A percentile compares a stretch with the other conserved stretches of the same genome.
Conservation (phyloP, 495 filamentous ascomycete genomes). For the Aspergillus cavernicola region DNA sequence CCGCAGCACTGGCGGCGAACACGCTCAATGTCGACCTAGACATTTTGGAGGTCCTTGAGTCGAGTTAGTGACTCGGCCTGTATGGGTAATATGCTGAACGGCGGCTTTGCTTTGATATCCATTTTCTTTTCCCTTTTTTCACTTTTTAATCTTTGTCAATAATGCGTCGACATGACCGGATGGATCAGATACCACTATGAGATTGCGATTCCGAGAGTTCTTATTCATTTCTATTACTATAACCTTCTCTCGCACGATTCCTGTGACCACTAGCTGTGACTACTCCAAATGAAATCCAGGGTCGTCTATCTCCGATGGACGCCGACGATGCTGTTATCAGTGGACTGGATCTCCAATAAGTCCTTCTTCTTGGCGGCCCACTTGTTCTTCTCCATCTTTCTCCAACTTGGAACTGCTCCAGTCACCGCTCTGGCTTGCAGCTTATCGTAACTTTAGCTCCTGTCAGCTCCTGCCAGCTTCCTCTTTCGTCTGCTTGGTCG, state of each 20-base stretch:
- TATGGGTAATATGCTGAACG: not conserved
- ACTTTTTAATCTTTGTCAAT: not conserved
- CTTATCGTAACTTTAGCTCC: conserved; percentile 4
- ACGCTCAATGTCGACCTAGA: conserved; percentile 41
- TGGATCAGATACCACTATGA: conserved; percentile 11
- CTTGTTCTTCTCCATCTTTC: not conserved
- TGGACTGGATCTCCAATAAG: no score
- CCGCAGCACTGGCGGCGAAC: conserved; percentile 42
- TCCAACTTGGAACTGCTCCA: not conserved
- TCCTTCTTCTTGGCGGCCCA: conserved; percentile 8
- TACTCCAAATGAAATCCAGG: not conserved
- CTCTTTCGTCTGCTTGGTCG: conserved; percentile 1
- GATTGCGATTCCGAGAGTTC: conserved; percentile 3
- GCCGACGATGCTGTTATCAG: not conserved
- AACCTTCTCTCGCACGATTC: not conserved
- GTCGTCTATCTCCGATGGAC: conserved; percentile 7
- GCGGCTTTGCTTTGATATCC: conserved; percentile 6
- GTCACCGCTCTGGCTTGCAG: not conserved
- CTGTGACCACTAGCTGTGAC: conserved; percentile 5
- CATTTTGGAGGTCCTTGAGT: conserved; percentile 32
- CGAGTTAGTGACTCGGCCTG: not conserved
- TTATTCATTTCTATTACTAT: conserved; percentile 1
- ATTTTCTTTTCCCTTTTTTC: not conserved
- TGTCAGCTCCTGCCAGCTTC: not conserved
- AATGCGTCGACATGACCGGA: conserved; percentile 9